Evolutionary conservation across 1,284 basidiomycete species (phyloP).

Genomic region (Tranzscheliella williamsii): DNA sequence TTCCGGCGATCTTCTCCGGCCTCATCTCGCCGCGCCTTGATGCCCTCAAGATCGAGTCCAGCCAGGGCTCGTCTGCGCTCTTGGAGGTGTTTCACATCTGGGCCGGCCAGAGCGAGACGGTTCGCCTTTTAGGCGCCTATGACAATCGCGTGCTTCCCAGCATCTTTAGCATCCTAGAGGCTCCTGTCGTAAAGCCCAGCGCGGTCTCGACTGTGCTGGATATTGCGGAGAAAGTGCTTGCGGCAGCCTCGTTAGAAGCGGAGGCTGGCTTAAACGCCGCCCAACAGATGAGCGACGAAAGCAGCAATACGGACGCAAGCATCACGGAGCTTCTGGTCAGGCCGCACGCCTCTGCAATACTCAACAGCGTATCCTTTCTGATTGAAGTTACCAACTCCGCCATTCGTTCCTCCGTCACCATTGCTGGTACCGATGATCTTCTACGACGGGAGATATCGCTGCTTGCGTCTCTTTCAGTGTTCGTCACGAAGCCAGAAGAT

Average conservation of each 20-base stretch:
- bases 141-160: constrained; percentile 75
- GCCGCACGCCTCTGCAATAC: constrained; percentile 76
- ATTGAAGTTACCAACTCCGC: constrained; percentile 64
- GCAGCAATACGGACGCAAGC: constrained; percentile 12
- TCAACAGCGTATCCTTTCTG: constrained; percentile 71
- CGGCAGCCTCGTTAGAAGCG: constrained; percentile 14
- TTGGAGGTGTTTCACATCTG: constrained; percentile 84
- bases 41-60: constrained; percentile 79
- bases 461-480: constrained; percentile 77
- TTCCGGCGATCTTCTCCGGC: constrained; percentile 70
- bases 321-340: constrained; percentile 66
- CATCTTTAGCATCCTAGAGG: constrained; percentile 78
- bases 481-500: constrained; percentile 73
- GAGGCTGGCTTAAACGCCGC: background rate
- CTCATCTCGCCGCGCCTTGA: constrained; percentile 83
- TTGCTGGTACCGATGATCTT: constrained; percentile 70
- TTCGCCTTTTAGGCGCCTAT: constrained; percentile 71
- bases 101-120: constrained; percentile 69
- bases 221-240: constrained; percentile 76
- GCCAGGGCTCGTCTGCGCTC: constrained; percentile 85
- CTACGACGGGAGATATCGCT: constrained; percentile 81
- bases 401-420: constrained; percentile 66
- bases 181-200: constrained; percentile 81
- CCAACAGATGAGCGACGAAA: constrained; percentile 58
- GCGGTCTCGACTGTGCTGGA: constrained; percentile 83